Conservation (phyloP, 2,329 filamentous ascomycete species). For the Curvularia lunata region DNA sequence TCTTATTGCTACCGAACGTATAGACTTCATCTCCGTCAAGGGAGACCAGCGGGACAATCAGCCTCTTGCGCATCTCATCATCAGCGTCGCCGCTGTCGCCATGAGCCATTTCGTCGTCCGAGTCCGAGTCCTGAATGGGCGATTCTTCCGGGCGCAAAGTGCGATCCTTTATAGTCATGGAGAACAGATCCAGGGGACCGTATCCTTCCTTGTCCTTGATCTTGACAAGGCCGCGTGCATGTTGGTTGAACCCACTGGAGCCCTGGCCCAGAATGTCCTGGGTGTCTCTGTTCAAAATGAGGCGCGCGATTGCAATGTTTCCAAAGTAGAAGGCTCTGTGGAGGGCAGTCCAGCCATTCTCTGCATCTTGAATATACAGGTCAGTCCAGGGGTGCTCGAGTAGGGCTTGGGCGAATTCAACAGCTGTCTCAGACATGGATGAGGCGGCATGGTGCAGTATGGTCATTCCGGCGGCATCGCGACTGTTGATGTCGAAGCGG, state of each 20-base stretch:
- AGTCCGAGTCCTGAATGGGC: slow-evolving; percentile 55
- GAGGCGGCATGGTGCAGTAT: slow-evolving; percentile 84
- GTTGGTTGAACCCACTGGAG: slow-evolving; percentile 63
- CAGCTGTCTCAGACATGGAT: slow-evolving; percentile 71
- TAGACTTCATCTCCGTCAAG: slow-evolving; percentile 83
- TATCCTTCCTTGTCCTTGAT: slow-evolving; percentile 95
- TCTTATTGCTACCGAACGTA: slow-evolving; percentile 96
- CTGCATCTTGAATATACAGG: slow-evolving; percentile 82
- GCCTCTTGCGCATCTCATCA: slow-evolving; percentile 34
- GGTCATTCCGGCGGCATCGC: slow-evolving; percentile 81
- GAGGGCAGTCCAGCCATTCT: slow-evolving; percentile 95
- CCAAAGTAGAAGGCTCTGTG: slow-evolving; percentile 90
- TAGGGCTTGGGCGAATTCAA: slow-evolving; percentile 77
- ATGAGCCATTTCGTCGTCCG: slow-evolving; percentile 57
- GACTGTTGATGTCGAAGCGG: slow-evolving; percentile 79
- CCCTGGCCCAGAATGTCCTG: slow-evolving; percentile 69
- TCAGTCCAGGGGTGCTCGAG: slow-evolving; percentile 84
- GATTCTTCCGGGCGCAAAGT: slow-evolving; percentile 58
- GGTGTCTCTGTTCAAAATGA: slow-evolving; percentile 79
- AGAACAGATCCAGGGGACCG: slow-evolving; percentile 92
- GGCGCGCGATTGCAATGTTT: slow-evolving; percentile 83
- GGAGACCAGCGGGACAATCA: slow-evolving; percentile 41
- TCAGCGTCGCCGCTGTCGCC: slow-evolving; percentile 54
- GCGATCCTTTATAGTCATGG: slow-evolving; percentile 82
- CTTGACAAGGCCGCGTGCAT: slow-evolving; percentile 80